Evolutionary conservation across 2,329 filamentous ascomycete genomes (phyloP).

Genomic region (Periconia macrospinosa): DNA sequence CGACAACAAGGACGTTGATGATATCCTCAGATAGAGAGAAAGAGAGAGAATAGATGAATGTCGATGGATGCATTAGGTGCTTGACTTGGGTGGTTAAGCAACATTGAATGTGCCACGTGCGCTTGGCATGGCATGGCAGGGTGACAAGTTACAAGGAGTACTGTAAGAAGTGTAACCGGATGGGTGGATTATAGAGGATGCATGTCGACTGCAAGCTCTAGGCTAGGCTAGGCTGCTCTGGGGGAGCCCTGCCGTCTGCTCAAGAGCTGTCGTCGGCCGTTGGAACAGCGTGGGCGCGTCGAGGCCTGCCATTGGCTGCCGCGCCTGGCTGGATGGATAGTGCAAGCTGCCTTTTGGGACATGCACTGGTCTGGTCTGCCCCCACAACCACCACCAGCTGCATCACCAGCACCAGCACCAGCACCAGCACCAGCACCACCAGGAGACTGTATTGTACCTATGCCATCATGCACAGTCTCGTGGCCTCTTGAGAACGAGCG

Average conservation of each 20-base stretch:
- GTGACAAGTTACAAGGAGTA: too few relatives aligned
- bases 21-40: slow-evolving; percentile 27
- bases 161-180: too few relatives aligned
- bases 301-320: slow-evolving; percentile 15
- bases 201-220: too few relatives aligned
- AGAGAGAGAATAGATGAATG: slow-evolving; percentile 19
- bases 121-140: not conserved
- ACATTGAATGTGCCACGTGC: not conserved
- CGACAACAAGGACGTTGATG: slow-evolving; percentile 23
- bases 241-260: not conserved
- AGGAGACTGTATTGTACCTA: not conserved
- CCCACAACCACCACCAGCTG: not conserved
- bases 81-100: too few relatives aligned
- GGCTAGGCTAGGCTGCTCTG: too few relatives aligned
- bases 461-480: slow-evolving; percentile 32
- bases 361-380: not conserved
- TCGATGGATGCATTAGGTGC: too few relatives aligned
- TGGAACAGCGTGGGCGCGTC: slow-evolving; percentile 10
- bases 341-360: not conserved
- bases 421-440: not conserved
- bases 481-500: slow-evolving; percentile 33
- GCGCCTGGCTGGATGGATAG: slow-evolving; percentile 23
- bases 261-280: not conserved
- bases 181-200: too few relatives aligned
- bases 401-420: too few relatives aligned